Conservation (phyloP, 148 eudicot species). For the Polygonum aviculare region DNA sequence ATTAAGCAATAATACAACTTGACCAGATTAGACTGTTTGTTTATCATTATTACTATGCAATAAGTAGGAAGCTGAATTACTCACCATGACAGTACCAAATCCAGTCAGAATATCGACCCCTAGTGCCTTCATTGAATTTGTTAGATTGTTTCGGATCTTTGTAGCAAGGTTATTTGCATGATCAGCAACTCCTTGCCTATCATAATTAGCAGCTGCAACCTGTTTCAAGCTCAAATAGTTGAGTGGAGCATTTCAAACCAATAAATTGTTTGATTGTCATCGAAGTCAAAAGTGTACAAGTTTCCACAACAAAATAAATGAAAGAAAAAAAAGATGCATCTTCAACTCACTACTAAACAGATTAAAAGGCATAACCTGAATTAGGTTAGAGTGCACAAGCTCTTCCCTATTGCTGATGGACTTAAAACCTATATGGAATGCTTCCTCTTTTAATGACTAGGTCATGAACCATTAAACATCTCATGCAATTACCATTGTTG, state of each 20-base stretch:
- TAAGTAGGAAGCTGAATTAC: constrained; percentile 14
- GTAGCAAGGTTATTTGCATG: constrained; percentile 95
- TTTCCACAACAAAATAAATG: background rate
- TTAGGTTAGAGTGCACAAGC: too few relatives aligned
- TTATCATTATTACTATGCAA: background rate
- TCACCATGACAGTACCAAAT: constrained; percentile 74
- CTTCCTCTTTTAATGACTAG: too few relatives aligned
- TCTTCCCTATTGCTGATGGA: too few relatives aligned
- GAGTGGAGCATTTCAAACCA: constrained; percentile 1
- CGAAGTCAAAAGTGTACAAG: background rate
- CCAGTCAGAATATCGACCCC: constrained; percentile 98
- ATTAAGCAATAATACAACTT: background rate
- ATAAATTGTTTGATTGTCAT: background rate
- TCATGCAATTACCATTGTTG: too few relatives aligned
- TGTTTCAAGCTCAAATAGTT: constrained; percentile 19
- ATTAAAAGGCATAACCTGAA: background rate
- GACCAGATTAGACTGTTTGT: background rate
- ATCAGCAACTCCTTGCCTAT: constrained; percentile 95
- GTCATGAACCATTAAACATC: too few relatives aligned
- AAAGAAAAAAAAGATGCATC: background rate
- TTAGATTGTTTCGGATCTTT: constrained; percentile 75
- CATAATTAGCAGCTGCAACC: constrained; percentile 97
- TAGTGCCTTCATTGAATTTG: constrained; percentile 83
- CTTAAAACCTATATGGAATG: too few relatives aligned
- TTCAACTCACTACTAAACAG: background rate